These are phyloP conservation scores for Leccinum ochraceum DNA, from an alignment of 768 basidiomycete genomes.

Conservation along the genomic window DNA sequence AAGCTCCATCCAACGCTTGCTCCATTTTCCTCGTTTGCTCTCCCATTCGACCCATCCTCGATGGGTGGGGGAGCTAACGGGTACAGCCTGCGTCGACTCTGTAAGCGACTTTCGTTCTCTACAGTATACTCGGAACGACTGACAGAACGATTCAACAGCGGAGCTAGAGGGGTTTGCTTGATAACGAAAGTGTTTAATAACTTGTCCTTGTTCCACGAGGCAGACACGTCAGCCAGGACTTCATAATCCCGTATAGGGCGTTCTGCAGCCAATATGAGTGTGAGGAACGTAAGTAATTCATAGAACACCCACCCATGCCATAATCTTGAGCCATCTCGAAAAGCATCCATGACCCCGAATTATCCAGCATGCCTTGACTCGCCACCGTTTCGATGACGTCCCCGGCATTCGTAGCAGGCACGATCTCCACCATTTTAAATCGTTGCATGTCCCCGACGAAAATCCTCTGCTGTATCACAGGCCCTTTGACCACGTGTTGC, in stretches of 20 bases:
- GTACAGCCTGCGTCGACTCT: conserved; percentile 46
- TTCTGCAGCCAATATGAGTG: conserved; percentile 51
- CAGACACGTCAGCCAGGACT: conserved; percentile 71
- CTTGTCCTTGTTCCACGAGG: conserved; percentile 87
- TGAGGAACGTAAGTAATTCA: neutral
- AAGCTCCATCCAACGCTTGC: conserved; percentile 85
- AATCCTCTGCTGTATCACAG: conserved; percentile 62
- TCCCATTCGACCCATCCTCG: conserved; percentile 85
- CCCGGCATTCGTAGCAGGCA: conserved; percentile 63
- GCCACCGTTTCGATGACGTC: conserved; percentile 72
- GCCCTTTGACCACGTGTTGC: conserved; percentile 25
- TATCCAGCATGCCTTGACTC: conserved; percentile 63
- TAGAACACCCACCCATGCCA: conserved; percentile 73
- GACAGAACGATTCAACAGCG: conserved; percentile 59
- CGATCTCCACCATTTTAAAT: conserved; percentile 73
- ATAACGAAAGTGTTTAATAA: conserved; percentile 78
- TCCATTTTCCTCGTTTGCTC: conserved; percentile 93
- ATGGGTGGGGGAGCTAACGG: conserved; percentile 42
- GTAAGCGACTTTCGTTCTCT: conserved; percentile 46
- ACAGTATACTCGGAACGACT: conserved; percentile 28
- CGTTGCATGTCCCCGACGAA: conserved; percentile 79
- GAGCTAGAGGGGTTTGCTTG: conserved; percentile 68
- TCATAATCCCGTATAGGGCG: conserved; percentile 90
- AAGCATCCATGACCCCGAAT: conserved; percentile 80
- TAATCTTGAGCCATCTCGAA: conserved; percentile 90